These are phyloP conservation scores for Colletotrichum sp. DNA, from an alignment of 2,329 filamentous ascomycete genomes.

Conservation along the genomic window DNA sequence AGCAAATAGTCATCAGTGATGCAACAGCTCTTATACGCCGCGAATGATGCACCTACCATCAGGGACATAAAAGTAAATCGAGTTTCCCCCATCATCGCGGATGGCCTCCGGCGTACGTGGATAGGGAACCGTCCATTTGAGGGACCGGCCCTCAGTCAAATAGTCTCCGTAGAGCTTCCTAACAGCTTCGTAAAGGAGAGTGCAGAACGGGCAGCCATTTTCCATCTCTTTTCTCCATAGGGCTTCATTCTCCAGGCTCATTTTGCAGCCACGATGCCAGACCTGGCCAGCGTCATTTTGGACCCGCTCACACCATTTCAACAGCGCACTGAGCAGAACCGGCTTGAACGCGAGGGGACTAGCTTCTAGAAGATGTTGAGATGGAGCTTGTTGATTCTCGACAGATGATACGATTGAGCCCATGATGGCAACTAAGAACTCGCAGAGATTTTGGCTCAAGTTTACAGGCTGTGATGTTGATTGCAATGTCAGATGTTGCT, in stretches of 20 bases:
- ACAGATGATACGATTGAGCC: background rate
- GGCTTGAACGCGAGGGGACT: background rate
- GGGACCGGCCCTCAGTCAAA: background rate
- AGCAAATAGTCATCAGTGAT: background rate
- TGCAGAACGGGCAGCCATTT: background rate
- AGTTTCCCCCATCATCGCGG: background rate
- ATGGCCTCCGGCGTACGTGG: background rate
- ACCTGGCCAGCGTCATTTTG: background rate
- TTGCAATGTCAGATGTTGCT: background rate
- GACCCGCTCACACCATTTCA: background rate
- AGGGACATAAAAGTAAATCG: background rate
- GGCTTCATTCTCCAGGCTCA: background rate
- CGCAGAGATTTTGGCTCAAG: background rate
- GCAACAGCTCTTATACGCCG: background rate
- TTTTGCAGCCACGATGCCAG: background rate
- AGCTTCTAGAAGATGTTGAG: background rate
- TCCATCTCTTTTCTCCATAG: background rate
- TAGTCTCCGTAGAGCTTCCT: background rate
- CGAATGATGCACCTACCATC: background rate
- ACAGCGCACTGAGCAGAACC: background rate
- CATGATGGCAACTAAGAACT: background rate
- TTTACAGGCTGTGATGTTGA: background rate
- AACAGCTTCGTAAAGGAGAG: background rate
- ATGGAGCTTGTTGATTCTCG: background rate
- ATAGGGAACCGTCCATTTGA: background rate